These are phyloP conservation scores for Pseudisothecium myosuroides DNA, from an alignment of 225 moss, liverwort and hornwort species.

Conservation along the genomic window DNA sequence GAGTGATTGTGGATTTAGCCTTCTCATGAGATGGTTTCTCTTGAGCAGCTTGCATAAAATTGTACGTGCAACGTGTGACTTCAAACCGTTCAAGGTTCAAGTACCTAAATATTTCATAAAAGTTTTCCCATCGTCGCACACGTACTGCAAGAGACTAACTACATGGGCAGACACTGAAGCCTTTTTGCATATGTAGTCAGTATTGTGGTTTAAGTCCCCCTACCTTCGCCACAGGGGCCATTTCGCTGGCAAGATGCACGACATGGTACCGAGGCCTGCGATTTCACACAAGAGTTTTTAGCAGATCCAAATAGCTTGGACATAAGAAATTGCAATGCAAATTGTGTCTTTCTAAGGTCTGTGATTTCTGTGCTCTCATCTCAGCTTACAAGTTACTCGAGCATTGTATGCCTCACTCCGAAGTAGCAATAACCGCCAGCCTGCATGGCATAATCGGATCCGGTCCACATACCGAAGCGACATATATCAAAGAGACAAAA, in stretches of 20 bases:
- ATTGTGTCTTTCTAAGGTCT: not conserved
- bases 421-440: not conserved
- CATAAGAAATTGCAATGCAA: not conserved
- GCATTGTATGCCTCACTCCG: not conserved
- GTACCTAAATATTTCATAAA: not conserved
- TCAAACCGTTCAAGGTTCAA: not conserved
- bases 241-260: constrained; percentile 76
- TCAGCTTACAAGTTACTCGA: not conserved
- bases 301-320: not conserved
- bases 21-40: not conserved
- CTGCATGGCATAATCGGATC: not conserved
- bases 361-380: not conserved
- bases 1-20: not conserved
- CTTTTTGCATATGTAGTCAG: not conserved
- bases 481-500: not conserved
- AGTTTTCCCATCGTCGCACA: not conserved
- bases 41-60: not conserved
- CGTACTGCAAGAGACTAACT: not conserved
- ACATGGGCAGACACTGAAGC: not conserved
- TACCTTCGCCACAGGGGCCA: constrained; percentile 97
- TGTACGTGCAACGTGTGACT: not conserved
- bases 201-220: not conserved
- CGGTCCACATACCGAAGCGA: not conserved
- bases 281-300: not conserved
- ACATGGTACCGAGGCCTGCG: constrained; percentile 61